Evolutionary conservation across 208 protist genomes (phyloP).

Genomic region (Phytomonas serpens): DNA sequence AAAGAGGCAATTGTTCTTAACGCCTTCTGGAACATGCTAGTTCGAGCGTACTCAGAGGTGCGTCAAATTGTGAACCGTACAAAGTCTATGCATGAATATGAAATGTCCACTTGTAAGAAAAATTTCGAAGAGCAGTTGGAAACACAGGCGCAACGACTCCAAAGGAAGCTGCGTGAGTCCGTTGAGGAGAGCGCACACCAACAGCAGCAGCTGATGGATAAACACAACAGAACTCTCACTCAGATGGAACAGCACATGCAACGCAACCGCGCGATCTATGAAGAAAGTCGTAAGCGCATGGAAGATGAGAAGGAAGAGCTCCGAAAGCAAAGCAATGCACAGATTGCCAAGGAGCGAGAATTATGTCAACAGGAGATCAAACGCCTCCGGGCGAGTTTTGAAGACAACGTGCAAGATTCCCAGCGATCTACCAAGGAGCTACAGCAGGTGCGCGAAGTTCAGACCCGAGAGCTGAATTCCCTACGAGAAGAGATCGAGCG

Average conservation of each 20-base stretch:
- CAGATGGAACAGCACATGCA: slow-evolving; percentile 36
- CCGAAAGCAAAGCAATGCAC: slow-evolving; percentile 12
- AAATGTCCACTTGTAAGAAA: slow-evolving; percentile 17
- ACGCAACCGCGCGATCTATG: slow-evolving; percentile 37
- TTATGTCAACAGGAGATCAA: slow-evolving; percentile 42
- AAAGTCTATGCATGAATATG: slow-evolving; percentile 14
- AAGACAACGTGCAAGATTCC: slow-evolving; percentile 20
- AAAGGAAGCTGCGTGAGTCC: slow-evolving; percentile 19
- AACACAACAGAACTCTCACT: slow-evolving; percentile 30
- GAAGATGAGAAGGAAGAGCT: slow-evolving; percentile 42
- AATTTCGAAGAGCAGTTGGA: slow-evolving; percentile 25
- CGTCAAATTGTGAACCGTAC: slow-evolving; percentile 10
- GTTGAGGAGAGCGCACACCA: slow-evolving; percentile 21
- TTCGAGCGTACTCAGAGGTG: slow-evolving; percentile 21
- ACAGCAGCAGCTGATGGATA: slow-evolving; percentile 27
- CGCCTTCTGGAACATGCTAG: slow-evolving; percentile 14
- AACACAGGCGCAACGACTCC: slow-evolving; percentile 21
- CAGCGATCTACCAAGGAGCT: slow-evolving; percentile 32
- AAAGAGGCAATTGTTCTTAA: slow-evolving; percentile 20
- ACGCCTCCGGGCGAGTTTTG: slow-evolving; percentile 29
- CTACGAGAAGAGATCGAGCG: slow-evolving; percentile 39
- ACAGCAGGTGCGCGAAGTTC: slow-evolving; percentile 31
- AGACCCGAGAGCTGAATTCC: slow-evolving; percentile 29
- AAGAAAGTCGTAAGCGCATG: slow-evolving; percentile 30
- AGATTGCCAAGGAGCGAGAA: slow-evolving; percentile 21